Evolutionary conservation across 768 basidiomycete species (phyloP).

Genomic region (Suillus bovinus): DNA sequence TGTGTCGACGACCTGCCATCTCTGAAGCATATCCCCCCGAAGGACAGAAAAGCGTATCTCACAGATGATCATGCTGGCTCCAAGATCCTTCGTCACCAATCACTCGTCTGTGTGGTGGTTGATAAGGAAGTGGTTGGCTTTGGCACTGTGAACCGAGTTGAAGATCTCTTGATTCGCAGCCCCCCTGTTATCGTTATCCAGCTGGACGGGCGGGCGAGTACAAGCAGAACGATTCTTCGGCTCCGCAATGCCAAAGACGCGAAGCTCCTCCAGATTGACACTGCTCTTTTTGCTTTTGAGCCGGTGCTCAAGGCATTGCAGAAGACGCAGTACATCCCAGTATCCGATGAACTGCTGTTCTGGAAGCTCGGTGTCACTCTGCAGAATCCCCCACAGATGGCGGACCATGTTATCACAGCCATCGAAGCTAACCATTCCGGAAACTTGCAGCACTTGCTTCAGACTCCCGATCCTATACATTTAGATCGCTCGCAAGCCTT

Average conservation of each 20-base stretch:
- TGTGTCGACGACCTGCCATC: slow-evolving; percentile 35
- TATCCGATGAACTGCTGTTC: slow-evolving; percentile 47
- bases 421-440: slow-evolving; percentile 30
- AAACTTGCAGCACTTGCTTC: slow-evolving; percentile 40
- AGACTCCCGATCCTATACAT: slow-evolving; percentile 35
- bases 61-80: slow-evolving; percentile 28
- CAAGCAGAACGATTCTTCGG: slow-evolving; percentile 35
- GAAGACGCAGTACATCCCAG: slow-evolving; percentile 40
- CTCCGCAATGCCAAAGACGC: slow-evolving; percentile 36
- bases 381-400: slow-evolving; percentile 3
- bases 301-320: slow-evolving; percentile 55
- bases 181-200: slow-evolving; percentile 52
- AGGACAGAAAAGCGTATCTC: slow-evolving; percentile 37
- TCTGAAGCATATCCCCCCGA: slow-evolving; percentile 27
- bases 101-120: slow-evolving; percentile 47
- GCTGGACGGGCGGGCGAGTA: slow-evolving; percentile 43
- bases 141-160: slow-evolving; percentile 51
- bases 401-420: slow-evolving; percentile 22
- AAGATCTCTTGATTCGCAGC: slow-evolving; percentile 43
- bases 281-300: slow-evolving; percentile 58
- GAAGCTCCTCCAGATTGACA: slow-evolving; percentile 54
- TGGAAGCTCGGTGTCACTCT: slow-evolving; percentile 38
- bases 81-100: slow-evolving; percentile 48
- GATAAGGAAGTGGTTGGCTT: slow-evolving; percentile 51
- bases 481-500: slow-evolving; percentile 49